Conservation (phyloP, 441 rosid genomes). For the Erodium trifolium region DNA sequence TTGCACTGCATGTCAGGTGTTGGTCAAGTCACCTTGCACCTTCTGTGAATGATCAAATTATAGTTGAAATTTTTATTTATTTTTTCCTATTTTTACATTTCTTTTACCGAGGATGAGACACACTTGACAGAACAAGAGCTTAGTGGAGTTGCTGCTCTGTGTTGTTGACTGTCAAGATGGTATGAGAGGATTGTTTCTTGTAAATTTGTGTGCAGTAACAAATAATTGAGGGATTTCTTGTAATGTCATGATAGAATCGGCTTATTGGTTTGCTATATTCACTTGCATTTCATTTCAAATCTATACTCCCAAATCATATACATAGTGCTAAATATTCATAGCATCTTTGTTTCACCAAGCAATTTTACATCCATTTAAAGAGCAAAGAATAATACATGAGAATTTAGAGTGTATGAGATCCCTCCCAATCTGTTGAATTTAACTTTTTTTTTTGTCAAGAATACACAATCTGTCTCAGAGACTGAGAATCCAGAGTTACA, state of each 20-base stretch:
- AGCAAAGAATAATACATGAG: background rate
- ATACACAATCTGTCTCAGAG: slow-evolving; percentile 43
- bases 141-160: slow-evolving; percentile 27
- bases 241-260: slow-evolving; percentile 33
- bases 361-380: background rate
- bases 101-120: slow-evolving; percentile 20
- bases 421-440: background rate
- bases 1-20: slow-evolving; percentile 14
- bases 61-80: slow-evolving; percentile 31
- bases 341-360: no score
- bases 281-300: background rate
- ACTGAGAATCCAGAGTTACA: slow-evolving; percentile 30
- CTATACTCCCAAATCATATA: background rate
- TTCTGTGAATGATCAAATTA: slow-evolving; percentile 23
- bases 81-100: slow-evolving; percentile 27
- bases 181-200: slow-evolving; percentile 40
- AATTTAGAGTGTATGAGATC: background rate
- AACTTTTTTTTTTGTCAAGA: slow-evolving; percentile 8
- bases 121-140: slow-evolving; percentile 18
- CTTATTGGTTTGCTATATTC: slow-evolving; percentile 14
- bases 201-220: slow-evolving; percentile 68
- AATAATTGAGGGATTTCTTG: slow-evolving; percentile 50
- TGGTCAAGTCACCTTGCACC: slow-evolving; percentile 22
- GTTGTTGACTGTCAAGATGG: slow-evolving; percentile 32
- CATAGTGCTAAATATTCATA: no score